Evolutionary conservation across 768 basidiomycete species (phyloP).

Genomic region (Suillus alpinus): DNA sequence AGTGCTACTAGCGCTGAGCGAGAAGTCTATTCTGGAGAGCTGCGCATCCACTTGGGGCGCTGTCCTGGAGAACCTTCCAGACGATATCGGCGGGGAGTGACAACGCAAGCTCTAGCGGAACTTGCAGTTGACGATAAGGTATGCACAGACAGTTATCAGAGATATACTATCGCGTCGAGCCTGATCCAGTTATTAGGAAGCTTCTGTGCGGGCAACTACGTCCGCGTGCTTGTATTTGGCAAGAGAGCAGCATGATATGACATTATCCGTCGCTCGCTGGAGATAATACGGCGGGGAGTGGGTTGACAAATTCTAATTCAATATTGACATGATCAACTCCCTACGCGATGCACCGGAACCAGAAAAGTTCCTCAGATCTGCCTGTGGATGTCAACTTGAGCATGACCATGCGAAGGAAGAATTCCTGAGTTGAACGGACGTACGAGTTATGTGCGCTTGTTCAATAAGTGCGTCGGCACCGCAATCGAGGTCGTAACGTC

Average conservation of each 20-base stretch:
- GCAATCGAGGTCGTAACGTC: not conserved
- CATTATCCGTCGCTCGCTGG: not conserved
- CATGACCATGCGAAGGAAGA: not conserved
- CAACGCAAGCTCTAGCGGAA: not conserved
- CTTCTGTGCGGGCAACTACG: not conserved
- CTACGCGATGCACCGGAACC: not conserved
- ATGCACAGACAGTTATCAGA: not conserved
- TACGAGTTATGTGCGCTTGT: not conserved
- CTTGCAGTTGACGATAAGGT: conserved; percentile 1
- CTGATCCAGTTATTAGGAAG: not conserved
- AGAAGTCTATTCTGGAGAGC: conserved; percentile 51
- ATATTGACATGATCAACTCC: conserved; percentile 15
- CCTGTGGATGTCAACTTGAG: not conserved
- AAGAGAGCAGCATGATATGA: conserved; percentile 1
- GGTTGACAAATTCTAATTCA: not conserved
- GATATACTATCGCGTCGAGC: conserved; percentile 2
- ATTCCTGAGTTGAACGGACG: not conserved
- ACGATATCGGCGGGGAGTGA: not conserved
- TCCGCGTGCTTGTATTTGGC: not conserved
- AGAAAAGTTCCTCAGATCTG: not conserved
- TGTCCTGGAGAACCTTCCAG: conserved; percentile 7
- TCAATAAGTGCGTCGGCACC: not conserved
- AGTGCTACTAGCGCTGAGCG: conserved; percentile 45
- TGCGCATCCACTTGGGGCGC: conserved; percentile 45
- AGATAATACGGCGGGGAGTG: not conserved